phyloP scores from a whole-genome alignment of 2,329 filamentous ascomycete genomes.

The Colletotrichum siamense region DNA sequence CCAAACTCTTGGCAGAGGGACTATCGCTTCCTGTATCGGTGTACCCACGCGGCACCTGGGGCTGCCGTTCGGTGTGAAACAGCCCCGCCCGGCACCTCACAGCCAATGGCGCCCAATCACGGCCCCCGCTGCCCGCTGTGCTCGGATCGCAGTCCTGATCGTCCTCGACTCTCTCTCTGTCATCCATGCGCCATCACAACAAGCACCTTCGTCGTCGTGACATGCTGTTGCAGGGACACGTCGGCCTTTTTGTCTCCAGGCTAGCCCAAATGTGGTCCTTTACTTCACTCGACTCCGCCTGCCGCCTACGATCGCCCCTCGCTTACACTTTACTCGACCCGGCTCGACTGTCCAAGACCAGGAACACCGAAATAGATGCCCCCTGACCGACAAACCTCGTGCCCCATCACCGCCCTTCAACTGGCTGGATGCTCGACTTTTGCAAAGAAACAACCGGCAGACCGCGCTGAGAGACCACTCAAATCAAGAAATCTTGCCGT shows the following conservation, averaged over 20 bases:
- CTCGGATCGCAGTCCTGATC: slow-evolving; percentile 13
- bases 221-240: background rate
- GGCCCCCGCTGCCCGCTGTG: background rate
- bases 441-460: background rate
- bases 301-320: slow-evolving; percentile 5
- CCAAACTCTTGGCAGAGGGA: slow-evolving; percentile 18
- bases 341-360: background rate
- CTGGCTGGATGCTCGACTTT: background rate
- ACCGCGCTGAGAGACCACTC: background rate
- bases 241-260: background rate
- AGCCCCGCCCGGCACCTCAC: background rate
- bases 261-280: background rate
- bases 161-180: background rate
- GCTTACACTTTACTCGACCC: slow-evolving; percentile 12
- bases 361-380: slow-evolving; percentile 9
- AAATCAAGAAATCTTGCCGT: background rate
- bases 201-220: background rate
- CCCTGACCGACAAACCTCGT: slow-evolving; percentile 7
- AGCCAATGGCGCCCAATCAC: background rate
- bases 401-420: slow-evolving; percentile 7
- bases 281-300: slow-evolving; percentile 12
- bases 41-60: slow-evolving; percentile 3
- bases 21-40: background rate
- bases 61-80: slow-evolving; percentile 13
- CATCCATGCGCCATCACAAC: slow-evolving; percentile 2